Base-by-base conservation (phyloP, 371 early-diverging fungal species). In the Circinella minor region DNA sequence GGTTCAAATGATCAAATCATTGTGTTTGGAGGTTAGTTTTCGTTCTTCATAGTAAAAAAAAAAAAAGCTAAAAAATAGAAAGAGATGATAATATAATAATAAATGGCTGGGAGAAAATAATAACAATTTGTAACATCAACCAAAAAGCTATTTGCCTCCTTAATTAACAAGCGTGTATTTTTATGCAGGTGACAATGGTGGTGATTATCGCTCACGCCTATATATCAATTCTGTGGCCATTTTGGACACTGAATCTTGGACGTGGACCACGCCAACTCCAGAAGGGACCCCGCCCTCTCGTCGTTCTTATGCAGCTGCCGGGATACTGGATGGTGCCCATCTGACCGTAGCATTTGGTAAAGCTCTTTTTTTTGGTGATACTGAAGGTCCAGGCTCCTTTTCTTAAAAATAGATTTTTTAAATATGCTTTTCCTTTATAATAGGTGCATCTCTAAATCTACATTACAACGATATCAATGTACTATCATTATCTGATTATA, bases 391-490 rank as follows among this genome's bases (percentile, higher is more conserved):
- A 43, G 43, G 2, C 43, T 43, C 43, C 43, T 43, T 39, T 11
- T 43, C 43, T 43, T 10, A 37, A 67, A 18, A 55, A 7, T 18
- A 17, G 18, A 65, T 7, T 36, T 15, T 66, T 34, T 36, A 39
- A n/a, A 54, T 67, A 20, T 55, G 11, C 3, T 43, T 9, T 43
- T n/a, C n/a, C n/a, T 9, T 43, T 43, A 9, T 43, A 9, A 43
- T 43, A 80, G 83, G 83, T 38, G 51, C 67, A 39, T 76, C 79
- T 47, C 65, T 73, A 7, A 81, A 79, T 51, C 64, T 68, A 8
- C 78, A 77, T 43, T 81, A 80, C 65, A 81, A 81, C 68, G 84
- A 84, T 67, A 76, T 84, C 49, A 84, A 84, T 62, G 73, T 79
- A 11, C 67, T 77, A 18, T 71, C 74, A 49, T 10, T 80, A 15